These are phyloP conservation scores for Pseudogymnoascus sp. DNA, from an alignment of 2,329 filamentous ascomycete genomes.

Conservation along the genomic window DNA sequence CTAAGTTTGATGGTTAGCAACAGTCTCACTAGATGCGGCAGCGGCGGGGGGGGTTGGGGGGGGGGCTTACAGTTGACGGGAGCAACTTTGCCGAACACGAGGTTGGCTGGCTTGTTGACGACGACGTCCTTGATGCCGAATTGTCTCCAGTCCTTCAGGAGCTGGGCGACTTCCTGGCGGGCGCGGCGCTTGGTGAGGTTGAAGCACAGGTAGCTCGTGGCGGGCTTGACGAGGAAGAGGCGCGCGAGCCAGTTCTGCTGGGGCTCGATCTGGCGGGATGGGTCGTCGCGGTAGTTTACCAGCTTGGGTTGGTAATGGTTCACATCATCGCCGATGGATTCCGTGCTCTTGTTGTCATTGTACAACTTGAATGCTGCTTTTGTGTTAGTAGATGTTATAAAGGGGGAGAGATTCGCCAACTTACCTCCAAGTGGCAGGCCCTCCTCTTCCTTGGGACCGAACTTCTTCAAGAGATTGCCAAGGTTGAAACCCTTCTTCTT, in stretches of 20 bases:
- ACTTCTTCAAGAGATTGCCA: conserved; percentile 26
- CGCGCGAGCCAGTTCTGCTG: conserved; percentile 84
- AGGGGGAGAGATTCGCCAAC: conserved; percentile 9
- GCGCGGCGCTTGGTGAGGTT: conserved; percentile 64
- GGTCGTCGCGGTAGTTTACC: conserved; percentile 31
- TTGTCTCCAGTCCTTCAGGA: conserved; percentile 73
- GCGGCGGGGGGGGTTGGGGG: too few species aligned
- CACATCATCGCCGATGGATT: conserved; percentile 18
- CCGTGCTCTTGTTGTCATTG: conserved; percentile 19
- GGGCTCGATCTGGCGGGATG: conserved; percentile 48
- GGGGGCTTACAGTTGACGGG: conserved; percentile 66
- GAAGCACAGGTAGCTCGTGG: conserved; percentile 68
- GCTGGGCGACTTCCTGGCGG: conserved; percentile 66
- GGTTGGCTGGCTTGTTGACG: conserved; percentile 70
- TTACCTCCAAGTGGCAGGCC: conserved; percentile 26
- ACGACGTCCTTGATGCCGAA: conserved; percentile 76
- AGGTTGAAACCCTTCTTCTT: conserved; percentile 28
- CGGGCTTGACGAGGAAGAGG: conserved; percentile 84
- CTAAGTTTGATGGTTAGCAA: conserved; percentile 38
- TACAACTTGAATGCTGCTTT: conserved; percentile 22
- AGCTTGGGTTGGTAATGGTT: conserved; percentile 26
- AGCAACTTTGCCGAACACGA: conserved; percentile 72
- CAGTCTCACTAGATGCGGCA: not conserved
- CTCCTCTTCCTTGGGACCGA: conserved; percentile 11
- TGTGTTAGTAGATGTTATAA: conserved; percentile 13